Evolutionary conservation across 805 yeast species (phyloP), one percentile per base, ranked within the genome.

Genomic region (Saturnispora kantuleensis): DNA sequence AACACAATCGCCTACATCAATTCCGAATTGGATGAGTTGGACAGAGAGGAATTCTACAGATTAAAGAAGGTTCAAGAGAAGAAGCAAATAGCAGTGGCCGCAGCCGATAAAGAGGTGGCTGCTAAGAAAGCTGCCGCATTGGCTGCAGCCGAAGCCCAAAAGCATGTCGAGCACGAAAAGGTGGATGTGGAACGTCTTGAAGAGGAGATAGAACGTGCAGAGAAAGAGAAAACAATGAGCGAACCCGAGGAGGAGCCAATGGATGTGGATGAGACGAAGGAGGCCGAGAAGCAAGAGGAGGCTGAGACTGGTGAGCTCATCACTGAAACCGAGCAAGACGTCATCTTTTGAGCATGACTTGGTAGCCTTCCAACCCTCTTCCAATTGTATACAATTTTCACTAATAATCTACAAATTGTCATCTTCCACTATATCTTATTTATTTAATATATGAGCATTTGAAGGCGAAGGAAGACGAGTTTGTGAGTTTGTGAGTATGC

Each of bases 41-140:
- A 93, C 63, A 84, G 98, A 75, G 98, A 90, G 68, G 98, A 90
- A 67, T 90, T 90, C 62, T 93, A 89, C 69, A 75, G 98, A 58
- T 77, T 90, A 69, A 93, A 93, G 72, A 90, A 90, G 66, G 96
- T 90, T 43, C 96, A 88, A 65, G 95, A 85, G 59, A 87, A 86
- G 80, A 88, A 88, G 65, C 95, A 87, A 66, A 74, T 77, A 47
- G 90, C 84, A 44, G 74, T 73, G 16, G 88, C 85, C 3, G 74
- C 71, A 17, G 71, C 72, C 21, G 93, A 81, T 51, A 73, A 70
- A 16, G 84, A 76, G 52, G 71, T 63, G 34, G 62, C 60, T 12
- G 59, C 58, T 10, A 65, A 61, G 46, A 63, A 58, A 38, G n/a
- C 40, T 17, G 42, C 46, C 5, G 46, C 37, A 35, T 48, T 35